Evolutionary conservation across 352 stramenopile species (phyloP).

Genomic region (Saprolegnia parasitica): DNA sequence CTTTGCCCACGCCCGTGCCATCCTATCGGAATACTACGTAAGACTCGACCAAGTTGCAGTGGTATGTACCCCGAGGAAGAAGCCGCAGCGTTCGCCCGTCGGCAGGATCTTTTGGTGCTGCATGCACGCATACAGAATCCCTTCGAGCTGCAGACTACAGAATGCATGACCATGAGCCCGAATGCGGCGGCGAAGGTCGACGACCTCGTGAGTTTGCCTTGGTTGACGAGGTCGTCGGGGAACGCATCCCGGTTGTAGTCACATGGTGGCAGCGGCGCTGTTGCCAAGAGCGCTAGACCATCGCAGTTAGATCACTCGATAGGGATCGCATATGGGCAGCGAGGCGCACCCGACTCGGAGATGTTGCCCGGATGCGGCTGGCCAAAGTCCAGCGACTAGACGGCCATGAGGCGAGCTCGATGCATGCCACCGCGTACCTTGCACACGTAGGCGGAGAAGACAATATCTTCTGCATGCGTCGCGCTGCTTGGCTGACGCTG

Average conservation of each 20-base stretch:
- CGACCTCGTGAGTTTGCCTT: slow-evolving; percentile 32
- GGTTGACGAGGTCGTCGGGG: slow-evolving; percentile 34
- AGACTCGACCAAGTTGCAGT: background rate
- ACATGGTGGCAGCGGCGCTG: slow-evolving; percentile 22
- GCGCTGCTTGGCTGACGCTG: background rate
- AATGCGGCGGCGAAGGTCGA: background rate
- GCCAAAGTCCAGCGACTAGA: slow-evolving; percentile 19
- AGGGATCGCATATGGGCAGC: background rate
- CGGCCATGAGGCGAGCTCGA: background rate
- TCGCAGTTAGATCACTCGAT: background rate
- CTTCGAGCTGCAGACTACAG: slow-evolving; percentile 61
- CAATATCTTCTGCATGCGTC: slow-evolving; percentile 14
- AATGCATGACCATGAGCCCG: background rate
- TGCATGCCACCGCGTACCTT: slow-evolving; percentile 6
- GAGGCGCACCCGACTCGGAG: slow-evolving; percentile 21
- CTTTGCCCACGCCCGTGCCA: slow-evolving; percentile 62
- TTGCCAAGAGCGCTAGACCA: slow-evolving; percentile 19
- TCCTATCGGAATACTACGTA: slow-evolving; percentile 31
- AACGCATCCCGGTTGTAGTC: slow-evolving; percentile 21
- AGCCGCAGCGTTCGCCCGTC: slow-evolving; percentile 38
- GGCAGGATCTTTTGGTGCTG: slow-evolving; percentile 40
- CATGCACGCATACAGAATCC: slow-evolving; percentile 57
- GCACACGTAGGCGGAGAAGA: slow-evolving; percentile 27
- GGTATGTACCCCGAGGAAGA: slow-evolving; percentile 64
- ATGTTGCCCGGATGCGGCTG: slow-evolving; percentile 23